phyloP scores from a whole-genome alignment of 2,329 filamentous ascomycete genomes.

The Mycocentrospora acerina region DNA sequence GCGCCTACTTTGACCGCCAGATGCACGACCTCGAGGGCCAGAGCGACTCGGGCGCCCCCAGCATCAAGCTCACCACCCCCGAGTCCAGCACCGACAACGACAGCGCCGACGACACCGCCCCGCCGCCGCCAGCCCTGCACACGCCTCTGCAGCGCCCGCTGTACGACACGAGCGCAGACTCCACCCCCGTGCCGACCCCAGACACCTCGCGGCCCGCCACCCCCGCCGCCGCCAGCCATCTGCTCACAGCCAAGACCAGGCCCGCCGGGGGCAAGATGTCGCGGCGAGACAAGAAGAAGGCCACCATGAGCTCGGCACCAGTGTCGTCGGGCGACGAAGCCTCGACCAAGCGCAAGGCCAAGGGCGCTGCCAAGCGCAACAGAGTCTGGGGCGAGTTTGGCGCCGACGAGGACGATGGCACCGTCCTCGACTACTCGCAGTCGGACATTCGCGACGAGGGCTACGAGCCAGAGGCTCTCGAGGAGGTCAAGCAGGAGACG shows the following conservation, averaged over 20 bases:
- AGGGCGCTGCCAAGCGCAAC: slow-evolving; percentile 73
- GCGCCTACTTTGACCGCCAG: slow-evolving; percentile 93
- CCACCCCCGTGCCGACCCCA: slow-evolving; percentile 69
- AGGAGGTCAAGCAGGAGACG: slow-evolving; percentile 73
- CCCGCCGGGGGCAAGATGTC: slow-evolving; percentile 73
- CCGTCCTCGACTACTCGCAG: slow-evolving; percentile 87
- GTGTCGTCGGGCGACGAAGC: slow-evolving; percentile 84
- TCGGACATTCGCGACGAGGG: slow-evolving; percentile 53
- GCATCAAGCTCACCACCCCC: slow-evolving; percentile 49
- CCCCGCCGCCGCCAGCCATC: slow-evolving; percentile 62
- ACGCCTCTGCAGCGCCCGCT: slow-evolving; percentile 40
- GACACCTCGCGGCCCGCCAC: slow-evolving; percentile 79
- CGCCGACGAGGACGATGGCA: slow-evolving; percentile 76
- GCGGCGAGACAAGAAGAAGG: slow-evolving; percentile 73
- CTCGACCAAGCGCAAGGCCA: slow-evolving; percentile 58
- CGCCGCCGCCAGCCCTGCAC: slow-evolving; percentile 54
- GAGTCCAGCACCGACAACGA: slow-evolving; percentile 54
- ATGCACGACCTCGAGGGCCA: slow-evolving; percentile 74
- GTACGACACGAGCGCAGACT: slow-evolving; percentile 62
- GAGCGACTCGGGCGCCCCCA: slow-evolving; percentile 40
- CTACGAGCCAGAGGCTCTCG: slow-evolving; percentile 61
- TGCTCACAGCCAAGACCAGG: slow-evolving; percentile 72
- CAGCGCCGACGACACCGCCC: slow-evolving; percentile 53
- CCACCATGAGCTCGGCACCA: slow-evolving; percentile 56
- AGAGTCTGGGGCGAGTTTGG: slow-evolving; percentile 93